Conservation (phyloP, 2,329 filamentous ascomycete genomes). For the Penicillium sp. region DNA sequence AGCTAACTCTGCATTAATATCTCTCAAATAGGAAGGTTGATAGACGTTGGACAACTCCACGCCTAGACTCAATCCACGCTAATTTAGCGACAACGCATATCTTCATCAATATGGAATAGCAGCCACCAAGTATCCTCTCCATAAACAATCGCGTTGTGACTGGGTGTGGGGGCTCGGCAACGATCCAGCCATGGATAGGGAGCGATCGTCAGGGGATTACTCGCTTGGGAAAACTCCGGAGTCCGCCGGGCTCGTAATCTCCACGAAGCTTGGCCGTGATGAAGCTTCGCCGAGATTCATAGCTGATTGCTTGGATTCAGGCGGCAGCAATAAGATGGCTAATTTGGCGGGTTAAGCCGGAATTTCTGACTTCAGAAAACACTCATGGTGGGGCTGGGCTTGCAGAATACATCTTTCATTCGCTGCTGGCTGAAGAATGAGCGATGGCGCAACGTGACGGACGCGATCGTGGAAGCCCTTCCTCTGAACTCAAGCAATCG, state of each 20-base stretch:
- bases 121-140: background rate
- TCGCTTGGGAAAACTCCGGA: constrained; percentile 13
- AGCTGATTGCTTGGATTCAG: constrained; percentile 1
- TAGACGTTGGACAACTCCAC: background rate
- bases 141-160: background rate
- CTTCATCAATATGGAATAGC: no score
- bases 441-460: background rate
- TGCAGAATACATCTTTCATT: background rate
- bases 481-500: background rate
- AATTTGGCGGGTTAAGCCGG: background rate
- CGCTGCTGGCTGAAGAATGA: background rate
- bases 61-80: no score
- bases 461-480: background rate
- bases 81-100: background rate
- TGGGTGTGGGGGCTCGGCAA: background rate
- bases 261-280: constrained; percentile 15
- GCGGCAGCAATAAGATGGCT: background rate
- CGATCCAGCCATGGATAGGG: background rate
- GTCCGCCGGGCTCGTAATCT: constrained; percentile 12
- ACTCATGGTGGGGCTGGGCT: background rate
- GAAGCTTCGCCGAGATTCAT: constrained; percentile 12
- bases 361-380: background rate
- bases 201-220: constrained; percentile 6
- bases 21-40: no score
- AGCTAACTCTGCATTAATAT: background rate